Conservation (phyloP, 441 rosid genomes). For the Raphanus hybrid region DNA sequence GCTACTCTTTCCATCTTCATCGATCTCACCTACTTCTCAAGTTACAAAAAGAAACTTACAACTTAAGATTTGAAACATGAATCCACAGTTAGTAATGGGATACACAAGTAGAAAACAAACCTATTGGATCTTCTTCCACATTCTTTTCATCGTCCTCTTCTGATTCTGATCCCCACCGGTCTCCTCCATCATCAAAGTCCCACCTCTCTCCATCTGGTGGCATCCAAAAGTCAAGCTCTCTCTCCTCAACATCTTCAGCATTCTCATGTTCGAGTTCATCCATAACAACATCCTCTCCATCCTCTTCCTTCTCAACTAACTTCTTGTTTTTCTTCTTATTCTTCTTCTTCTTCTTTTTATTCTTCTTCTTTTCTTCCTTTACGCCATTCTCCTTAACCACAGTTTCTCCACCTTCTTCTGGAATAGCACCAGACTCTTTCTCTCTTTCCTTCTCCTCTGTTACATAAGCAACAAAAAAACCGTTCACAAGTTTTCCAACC, state of each 20-base stretch:
- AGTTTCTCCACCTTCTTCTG: slow-evolving; percentile 42
- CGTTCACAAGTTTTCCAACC: neutral
- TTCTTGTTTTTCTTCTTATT: slow-evolving; percentile 50
- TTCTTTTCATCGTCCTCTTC: slow-evolving; percentile 56
- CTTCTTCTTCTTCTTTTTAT: slow-evolving; percentile 48
- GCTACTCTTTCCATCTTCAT: slow-evolving; percentile 23
- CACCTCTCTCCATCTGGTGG: slow-evolving; percentile 86
- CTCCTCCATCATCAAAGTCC: slow-evolving; percentile 88
- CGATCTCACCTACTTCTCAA: slow-evolving; percentile 24
- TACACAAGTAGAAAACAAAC: slow-evolving; percentile 44
- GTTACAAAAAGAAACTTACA: neutral
- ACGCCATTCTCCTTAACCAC: slow-evolving; percentile 34
- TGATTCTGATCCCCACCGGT: slow-evolving; percentile 84
- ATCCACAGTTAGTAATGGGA: neutral
- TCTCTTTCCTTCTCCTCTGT: slow-evolving; percentile 75
- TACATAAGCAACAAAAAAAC: slow-evolving; percentile 8
- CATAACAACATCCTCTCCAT: slow-evolving; percentile 39
- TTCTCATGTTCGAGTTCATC: slow-evolving; percentile 61
- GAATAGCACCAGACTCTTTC: slow-evolving; percentile 41
- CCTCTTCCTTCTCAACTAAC: slow-evolving; percentile 38
- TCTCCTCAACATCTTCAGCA: slow-evolving; percentile 56
- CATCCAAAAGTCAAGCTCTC: slow-evolving; percentile 85
- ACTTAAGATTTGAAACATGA: slow-evolving; percentile 2
- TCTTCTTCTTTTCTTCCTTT: slow-evolving; percentile 48
- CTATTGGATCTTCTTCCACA: slow-evolving; percentile 58